Percentiles rank a stretch among this genome's conserved stretches.
Evolutionary conservation across 352 stramenopile genomes (phyloP).

Genomic region (Globisporangium sylvaticum): DNA sequence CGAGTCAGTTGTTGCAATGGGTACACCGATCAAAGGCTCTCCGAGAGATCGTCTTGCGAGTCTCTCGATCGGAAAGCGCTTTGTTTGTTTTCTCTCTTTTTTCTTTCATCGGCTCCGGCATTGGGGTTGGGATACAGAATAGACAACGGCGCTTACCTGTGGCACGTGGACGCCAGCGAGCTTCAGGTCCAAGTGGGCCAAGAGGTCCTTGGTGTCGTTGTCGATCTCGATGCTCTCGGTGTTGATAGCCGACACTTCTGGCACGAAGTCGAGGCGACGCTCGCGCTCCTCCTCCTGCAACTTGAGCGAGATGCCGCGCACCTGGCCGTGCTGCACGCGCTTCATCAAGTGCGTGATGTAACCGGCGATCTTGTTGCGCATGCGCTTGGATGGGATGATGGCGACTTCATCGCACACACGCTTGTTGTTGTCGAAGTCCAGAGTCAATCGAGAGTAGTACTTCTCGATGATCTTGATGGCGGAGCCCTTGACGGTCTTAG

Average conservation of each 20-base stretch:
- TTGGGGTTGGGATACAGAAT: slow-evolving; percentile 32
- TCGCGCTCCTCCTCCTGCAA: slow-evolving; percentile 99
- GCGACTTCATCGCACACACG: slow-evolving; percentile 95
- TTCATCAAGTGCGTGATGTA: slow-evolving; percentile 99
- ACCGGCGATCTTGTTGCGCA: slow-evolving; percentile 99
- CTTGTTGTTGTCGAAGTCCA: slow-evolving; percentile 99
- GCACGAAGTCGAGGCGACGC: slow-evolving; percentile 99
- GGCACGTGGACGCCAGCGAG: slow-evolving; percentile 86
- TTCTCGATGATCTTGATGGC: slow-evolving; percentile 99
- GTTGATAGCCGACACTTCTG: slow-evolving; percentile 95
- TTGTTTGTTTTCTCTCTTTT: slow-evolving; percentile 17
- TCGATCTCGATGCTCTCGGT: slow-evolving; percentile 96
- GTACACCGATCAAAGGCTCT: slow-evolving; percentile 47
- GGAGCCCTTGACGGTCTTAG: slow-evolving; percentile 99
- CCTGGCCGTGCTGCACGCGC: slow-evolving; percentile 98
- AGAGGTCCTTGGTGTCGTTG: slow-evolving; percentile 97
- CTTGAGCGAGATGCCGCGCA: slow-evolving; percentile 99
- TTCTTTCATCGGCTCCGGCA: slow-evolving; percentile 79
- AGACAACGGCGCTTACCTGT: slow-evolving; percentile 55
- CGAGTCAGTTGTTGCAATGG: slow-evolving; percentile 40
- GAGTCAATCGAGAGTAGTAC: slow-evolving; percentile 99
- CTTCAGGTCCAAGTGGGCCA: slow-evolving; percentile 95
- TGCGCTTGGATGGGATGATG: slow-evolving; percentile 99
- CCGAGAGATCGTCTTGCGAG: slow-evolving; percentile 10
- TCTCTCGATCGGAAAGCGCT: slow-evolving; percentile 12